Base-by-base conservation (phyloP, 2,329 filamentous ascomycete species). In the Westerdykella aurantiaca region DNA sequence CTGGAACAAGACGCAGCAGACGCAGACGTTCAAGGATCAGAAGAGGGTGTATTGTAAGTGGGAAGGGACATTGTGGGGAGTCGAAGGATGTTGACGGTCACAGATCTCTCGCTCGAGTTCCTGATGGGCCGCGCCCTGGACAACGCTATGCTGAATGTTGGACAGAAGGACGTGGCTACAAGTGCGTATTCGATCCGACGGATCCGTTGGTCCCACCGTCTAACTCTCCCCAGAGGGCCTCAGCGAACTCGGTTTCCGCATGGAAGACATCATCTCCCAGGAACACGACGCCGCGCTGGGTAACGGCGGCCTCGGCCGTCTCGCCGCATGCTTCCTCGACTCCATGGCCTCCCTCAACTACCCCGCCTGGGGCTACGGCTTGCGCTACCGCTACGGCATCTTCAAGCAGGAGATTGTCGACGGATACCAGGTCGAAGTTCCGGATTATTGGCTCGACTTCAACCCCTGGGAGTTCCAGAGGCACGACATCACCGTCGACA, bases 351-450 rank as follows among this genome's bases (percentile, higher is more conserved):
- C 89, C 10, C 78, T 98, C 58, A 94, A 96, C 74, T 96, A 86
- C 67, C 88, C 93, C 9, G 93, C 93, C 16, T 98, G 93, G 93
- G 93, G 93, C 31, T 98, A 98, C 61, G 93, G 91, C 43, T 74
- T 98, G 55, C 82, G 93, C 61, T 98, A 98, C 74, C 79, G 89
- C 67, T 97, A 97, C 49, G 72, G 72, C 64, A 98, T 98, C 67
- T 98, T 98, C 82, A 97, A 97, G 75, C 93, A 98, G 74, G 93
- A 97, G 73, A 97, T 98, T 58, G 83, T 96, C 47, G 86, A 97
- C 61, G 93, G 93, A 45, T 98, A 96, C 67, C 93, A 98, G 70
- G 89, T 98, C 52, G 93, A 98, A 65, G 86, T 97, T 46, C 93
- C 93, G 16, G 93, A 98, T 68, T 97, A 98, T 72, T 98, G 93